Evolutionary conservation across 2,329 filamentous ascomycete species (phyloP), one percentile per base, ranked within the genome.

Genomic region (Scorias spongiosa): DNA sequence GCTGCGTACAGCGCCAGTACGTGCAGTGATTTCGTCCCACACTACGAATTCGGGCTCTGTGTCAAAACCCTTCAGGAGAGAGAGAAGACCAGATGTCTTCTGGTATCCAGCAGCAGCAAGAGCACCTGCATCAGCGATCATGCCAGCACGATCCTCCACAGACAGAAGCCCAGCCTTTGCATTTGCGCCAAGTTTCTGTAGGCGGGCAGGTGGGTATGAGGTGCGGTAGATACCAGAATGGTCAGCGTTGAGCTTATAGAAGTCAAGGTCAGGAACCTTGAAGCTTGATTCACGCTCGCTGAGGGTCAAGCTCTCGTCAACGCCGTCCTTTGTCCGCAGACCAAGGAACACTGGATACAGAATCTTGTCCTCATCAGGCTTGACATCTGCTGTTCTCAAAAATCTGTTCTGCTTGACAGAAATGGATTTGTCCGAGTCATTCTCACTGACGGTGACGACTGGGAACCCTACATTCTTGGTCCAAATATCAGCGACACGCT

Each of bases 191-290:
- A 96, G 80, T 70, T 94, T 94, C 53, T 79, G 73, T 39, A 96
- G 75, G 30, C 89, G 81, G 55, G 85, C 81, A 2, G 86, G 81
- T 2, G 78, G 73, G 67, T 96, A 96, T 1, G 81, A 84, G 1
- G 88, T 95, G 47, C 89, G 80, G 70, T 93, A 96, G 50, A 95
- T 80, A 51, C 84, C 84, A 17, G 86, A 88, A 63, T 95, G 89
- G 59, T 95, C 87, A 12, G 89, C 87, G 59, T 96, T 96, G 48
- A 96, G 70, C 72, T 96, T 96, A 78, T 83, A 96, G 67, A 96
- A 95, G 56, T 93, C 85, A 42, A 81, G 67, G 56, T 82, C 76
- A 15, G 82, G 75, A 20, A 95, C 62, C 65, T 85, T 80, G 67
- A 93, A 85, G 48, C 80, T 76, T 40, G 71, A 73, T 63, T 94